These are phyloP conservation scores for Eimeria falciformis DNA, from an alignment of 169 alveolate genomes.

Conservation along the genomic window DNA sequence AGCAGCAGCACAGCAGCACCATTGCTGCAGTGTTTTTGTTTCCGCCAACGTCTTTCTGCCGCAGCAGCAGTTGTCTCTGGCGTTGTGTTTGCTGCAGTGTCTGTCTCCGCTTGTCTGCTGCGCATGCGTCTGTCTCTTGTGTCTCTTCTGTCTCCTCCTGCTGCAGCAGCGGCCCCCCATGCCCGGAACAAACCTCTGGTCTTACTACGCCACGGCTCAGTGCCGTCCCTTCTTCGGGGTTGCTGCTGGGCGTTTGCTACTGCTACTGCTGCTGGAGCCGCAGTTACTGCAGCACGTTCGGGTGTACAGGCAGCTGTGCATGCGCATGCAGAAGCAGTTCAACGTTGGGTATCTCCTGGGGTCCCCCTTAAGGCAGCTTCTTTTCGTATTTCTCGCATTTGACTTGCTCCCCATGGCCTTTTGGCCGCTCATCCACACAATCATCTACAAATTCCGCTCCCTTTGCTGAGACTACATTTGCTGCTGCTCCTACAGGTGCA, in stretches of 20 bases:
- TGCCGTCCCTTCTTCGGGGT: conserved; percentile 1
- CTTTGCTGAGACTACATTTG: neutral
- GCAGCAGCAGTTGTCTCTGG: neutral
- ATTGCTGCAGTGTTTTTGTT: neutral
- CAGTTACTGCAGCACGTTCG: neutral
- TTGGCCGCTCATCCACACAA: conserved; percentile 18
- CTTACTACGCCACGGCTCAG: neutral
- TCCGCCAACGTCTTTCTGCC: neutral
- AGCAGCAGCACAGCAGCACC: no score
- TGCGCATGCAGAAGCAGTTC: neutral
- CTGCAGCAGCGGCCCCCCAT: conserved; percentile 12
- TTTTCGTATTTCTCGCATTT: neutral
- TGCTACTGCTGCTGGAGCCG: conserved; percentile 37
- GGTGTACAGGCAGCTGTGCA: conserved; percentile 14
- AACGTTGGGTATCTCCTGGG: neutral
- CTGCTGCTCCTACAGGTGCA: neutral
- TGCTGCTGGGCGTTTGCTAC: conserved; percentile 14
- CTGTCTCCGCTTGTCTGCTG: neutral
- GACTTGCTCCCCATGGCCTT: conserved; percentile 39
- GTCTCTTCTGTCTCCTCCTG: neutral
- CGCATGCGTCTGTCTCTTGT: neutral
- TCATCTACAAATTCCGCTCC: neutral
- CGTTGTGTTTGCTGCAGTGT: neutral
- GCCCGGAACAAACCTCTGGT: conserved; percentile 1
- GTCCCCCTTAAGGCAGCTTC: conserved; percentile 6